These are phyloP conservation scores for Xenoacremonium recifei DNA, from an alignment of 2,329 filamentous ascomycete species.

Conservation along the genomic window DNA sequence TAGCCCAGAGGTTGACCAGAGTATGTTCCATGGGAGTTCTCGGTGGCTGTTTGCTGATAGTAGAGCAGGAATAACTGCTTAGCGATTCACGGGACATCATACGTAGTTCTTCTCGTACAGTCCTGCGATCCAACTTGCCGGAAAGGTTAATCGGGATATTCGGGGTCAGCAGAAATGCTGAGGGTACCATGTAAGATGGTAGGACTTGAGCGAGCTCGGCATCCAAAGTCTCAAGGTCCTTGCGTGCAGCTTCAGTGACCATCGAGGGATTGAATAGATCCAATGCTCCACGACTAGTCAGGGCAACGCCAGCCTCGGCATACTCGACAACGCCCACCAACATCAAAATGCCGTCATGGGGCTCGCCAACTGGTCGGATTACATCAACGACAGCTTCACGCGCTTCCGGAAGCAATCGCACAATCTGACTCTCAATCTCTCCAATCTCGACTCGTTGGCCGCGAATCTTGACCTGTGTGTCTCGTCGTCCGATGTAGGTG, in stretches of 20 bases:
- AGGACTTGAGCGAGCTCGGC: neutral
- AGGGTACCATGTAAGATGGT: constrained; percentile 7
- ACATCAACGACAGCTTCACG: neutral
- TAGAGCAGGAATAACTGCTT: neutral
- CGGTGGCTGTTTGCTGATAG: neutral
- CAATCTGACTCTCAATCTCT: neutral
- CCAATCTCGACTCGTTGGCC: constrained; percentile 2
- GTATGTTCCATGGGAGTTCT: constrained; percentile 1
- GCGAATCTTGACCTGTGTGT: constrained; percentile 3
- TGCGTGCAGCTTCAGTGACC: neutral
- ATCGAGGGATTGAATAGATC: neutral
- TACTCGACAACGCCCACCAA: neutral
- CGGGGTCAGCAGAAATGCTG: constrained; percentile 2
- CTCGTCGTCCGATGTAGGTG: constrained; percentile 1
- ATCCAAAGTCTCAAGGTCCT: neutral
- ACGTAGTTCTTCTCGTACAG: neutral
- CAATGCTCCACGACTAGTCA: neutral
- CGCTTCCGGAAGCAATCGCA: neutral
- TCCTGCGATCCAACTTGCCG: constrained; percentile 2
- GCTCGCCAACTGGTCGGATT: neutral
- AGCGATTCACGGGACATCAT: neutral
- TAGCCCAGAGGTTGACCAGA: constrained; percentile 1
- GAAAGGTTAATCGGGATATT: neutral
- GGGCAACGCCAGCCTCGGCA: neutral
- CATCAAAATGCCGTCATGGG: neutral